Evolutionary conservation across 768 basidiomycete genomes (phyloP).

Genomic region (Daedaleopsis sinensis): DNA sequence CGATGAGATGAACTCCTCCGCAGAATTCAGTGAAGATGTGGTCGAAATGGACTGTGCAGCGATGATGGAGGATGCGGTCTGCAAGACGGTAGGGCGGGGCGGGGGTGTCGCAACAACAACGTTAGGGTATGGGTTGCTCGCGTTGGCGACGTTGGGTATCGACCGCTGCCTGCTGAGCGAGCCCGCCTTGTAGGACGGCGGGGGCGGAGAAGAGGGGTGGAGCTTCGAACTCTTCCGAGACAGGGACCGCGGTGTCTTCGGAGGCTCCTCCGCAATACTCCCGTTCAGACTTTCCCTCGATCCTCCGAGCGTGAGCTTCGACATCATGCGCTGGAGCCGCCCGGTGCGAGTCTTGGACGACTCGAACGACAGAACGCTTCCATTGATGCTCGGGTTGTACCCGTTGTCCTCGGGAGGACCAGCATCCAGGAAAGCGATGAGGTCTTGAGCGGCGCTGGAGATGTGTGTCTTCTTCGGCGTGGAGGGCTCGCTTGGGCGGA

Average conservation of each 20-base stretch:
- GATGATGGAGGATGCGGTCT: slow-evolving; percentile 2
- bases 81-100: slow-evolving; percentile 16
- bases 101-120: slow-evolving; percentile 34
- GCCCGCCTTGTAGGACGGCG: slow-evolving; percentile 25
- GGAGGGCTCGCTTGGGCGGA: not conserved
- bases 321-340: slow-evolving; percentile 82
- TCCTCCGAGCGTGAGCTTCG: slow-evolving; percentile 55
- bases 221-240: slow-evolving; percentile 18
- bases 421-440: slow-evolving; percentile 61
- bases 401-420: slow-evolving; percentile 51
- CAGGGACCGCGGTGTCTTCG: slow-evolving; percentile 28
- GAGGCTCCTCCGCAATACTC: slow-evolving; percentile 33
- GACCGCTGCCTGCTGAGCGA: slow-evolving; percentile 22
- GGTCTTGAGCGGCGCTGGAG: slow-evolving; percentile 49
- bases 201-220: slow-evolving; percentile 17
- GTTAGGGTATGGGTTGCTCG: slow-evolving; percentile 29
- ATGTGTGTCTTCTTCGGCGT: slow-evolving; percentile 33
- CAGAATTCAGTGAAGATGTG: slow-evolving; percentile 16
- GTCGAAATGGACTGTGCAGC: slow-evolving; percentile 12
- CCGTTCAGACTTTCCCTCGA: slow-evolving; percentile 37
- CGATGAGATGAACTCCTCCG: slow-evolving; percentile 16
- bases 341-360: slow-evolving; percentile 45
- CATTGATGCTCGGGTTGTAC: slow-evolving; percentile 34
- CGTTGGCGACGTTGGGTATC: slow-evolving; percentile 1
- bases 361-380: slow-evolving; percentile 45